Evolutionary conservation across 176 grass and related monocot genomes (phyloP).

Genomic region (Eragrostis curvula): DNA sequence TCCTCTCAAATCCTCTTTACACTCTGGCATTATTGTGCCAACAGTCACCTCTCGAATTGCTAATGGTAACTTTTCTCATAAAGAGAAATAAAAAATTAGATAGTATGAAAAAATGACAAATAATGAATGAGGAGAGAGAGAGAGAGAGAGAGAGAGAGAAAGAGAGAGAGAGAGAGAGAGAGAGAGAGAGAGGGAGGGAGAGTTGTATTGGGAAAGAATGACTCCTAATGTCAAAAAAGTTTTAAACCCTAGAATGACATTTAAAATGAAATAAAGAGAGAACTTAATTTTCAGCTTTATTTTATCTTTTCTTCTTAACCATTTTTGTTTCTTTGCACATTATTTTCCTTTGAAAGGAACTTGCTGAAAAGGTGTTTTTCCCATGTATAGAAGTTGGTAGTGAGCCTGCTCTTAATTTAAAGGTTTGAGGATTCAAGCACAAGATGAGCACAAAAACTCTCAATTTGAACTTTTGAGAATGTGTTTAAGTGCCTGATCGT

Average conservation of each 20-base stretch:
- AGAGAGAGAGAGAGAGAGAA: no score
- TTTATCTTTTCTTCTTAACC: neutral
- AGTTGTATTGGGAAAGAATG: no score
- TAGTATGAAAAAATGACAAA: no score
- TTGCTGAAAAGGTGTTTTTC: neutral
- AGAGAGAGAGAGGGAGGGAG: no score
- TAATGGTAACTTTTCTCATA: conserved; percentile 38
- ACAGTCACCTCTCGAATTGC: conserved; percentile 49
- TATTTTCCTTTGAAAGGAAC: neutral
- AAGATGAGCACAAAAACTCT: neutral
- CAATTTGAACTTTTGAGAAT: neutral
- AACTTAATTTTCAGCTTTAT: neutral
- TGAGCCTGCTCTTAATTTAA: conserved; percentile 45
- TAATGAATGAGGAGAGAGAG: no score
- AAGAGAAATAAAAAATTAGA: no score
- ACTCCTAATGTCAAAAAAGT: no score
- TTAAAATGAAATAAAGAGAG: no score
- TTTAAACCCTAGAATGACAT: no score
- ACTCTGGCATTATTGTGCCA: conserved; percentile 66
- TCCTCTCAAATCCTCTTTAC: conserved; percentile 65
- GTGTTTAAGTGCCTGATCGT: no score
- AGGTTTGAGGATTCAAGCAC: conserved; percentile 42
- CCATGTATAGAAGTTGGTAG: conserved; percentile 38
- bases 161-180: no score
- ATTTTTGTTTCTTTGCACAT: neutral